Evolutionary conservation across 148 eudicot species (phyloP).

Genomic region (Fagopyrum esculentum): DNA sequence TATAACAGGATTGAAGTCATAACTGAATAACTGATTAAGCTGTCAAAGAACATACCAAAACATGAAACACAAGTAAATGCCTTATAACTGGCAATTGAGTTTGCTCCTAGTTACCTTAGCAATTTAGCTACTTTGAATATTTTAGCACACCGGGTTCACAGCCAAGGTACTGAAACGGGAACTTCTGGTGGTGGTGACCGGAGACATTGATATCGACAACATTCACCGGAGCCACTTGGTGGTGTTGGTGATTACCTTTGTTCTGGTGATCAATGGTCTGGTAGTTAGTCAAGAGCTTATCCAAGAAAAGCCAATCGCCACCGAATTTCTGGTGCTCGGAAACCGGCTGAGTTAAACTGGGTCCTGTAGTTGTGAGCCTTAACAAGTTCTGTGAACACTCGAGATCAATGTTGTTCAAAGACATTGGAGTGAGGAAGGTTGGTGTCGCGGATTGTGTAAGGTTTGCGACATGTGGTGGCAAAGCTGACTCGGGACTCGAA

Average conservation of each 20-base stretch:
- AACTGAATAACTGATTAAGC: neutral
- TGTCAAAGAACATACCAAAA: slow-evolving; percentile 1
- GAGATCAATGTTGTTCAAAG: slow-evolving; percentile 26
- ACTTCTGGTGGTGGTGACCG: slow-evolving; percentile 24
- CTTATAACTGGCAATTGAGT: neutral
- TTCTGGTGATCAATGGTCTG: slow-evolving; percentile 47
- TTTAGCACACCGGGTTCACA: slow-evolving; percentile 18
- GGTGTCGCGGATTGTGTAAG: neutral
- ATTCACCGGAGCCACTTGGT: slow-evolving; percentile 17
- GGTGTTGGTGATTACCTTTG: slow-evolving; percentile 15
- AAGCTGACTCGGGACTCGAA: slow-evolving; percentile 42
- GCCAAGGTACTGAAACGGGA: slow-evolving; percentile 49
- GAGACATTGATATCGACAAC: slow-evolving; percentile 18
- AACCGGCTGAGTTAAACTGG: slow-evolving; percentile 16
- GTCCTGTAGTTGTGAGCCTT: slow-evolving; percentile 29
- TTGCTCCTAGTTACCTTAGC: neutral
- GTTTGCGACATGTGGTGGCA: neutral
- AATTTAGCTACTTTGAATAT: neutral
- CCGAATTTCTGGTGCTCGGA: slow-evolving; percentile 13
- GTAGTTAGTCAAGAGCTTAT: slow-evolving; percentile 67
- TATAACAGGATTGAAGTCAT: neutral
- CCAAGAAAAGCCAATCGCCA: slow-evolving; percentile 67
- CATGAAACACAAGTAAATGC: neutral
- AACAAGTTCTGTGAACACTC: slow-evolving; percentile 36
- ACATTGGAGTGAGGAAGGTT: slow-evolving; percentile 5